A percentile compares a stretch with the other conserved stretches of the same genome.
These are phyloP conservation scores for Globisporangium abappressorium DNA, from an alignment of 352 stramenopile genomes.

Conservation along the genomic window DNA sequence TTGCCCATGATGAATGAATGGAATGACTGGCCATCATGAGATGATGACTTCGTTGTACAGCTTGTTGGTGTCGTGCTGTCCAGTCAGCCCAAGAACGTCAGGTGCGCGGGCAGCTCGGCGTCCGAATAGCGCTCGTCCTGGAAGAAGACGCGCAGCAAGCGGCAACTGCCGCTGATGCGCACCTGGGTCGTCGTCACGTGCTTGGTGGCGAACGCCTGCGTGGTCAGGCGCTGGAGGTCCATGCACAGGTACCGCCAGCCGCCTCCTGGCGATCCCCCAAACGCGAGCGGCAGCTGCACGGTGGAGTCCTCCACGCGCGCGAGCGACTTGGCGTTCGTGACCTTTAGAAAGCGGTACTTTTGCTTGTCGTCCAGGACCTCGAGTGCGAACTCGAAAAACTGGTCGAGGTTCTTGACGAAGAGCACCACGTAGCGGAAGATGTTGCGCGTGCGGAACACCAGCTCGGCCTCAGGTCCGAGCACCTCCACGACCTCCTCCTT, in stretches of 20 bases:
- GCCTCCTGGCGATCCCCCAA: constrained; percentile 30
- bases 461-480: constrained; percentile 56
- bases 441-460: constrained; percentile 63
- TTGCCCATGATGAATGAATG: constrained; percentile 3
- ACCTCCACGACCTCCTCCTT: constrained; percentile 81
- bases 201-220: constrained; percentile 63
- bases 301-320: constrained; percentile 44
- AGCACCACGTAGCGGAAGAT: constrained; percentile 82
- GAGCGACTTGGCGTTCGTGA: constrained; percentile 73
- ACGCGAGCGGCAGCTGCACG: constrained; percentile 64
- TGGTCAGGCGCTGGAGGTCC: constrained; percentile 68
- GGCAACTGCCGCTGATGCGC: constrained; percentile 58
- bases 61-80: not conserved
- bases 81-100: constrained; percentile 61
- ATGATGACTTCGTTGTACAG: not conserved
- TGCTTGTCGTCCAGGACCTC: constrained; percentile 70
- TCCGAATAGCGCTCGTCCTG: constrained; percentile 78
- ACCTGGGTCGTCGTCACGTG: constrained; percentile 74
- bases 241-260: constrained; percentile 77
- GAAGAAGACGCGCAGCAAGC: constrained; percentile 75
- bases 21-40: not conserved
- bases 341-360: constrained; percentile 50
- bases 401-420: constrained; percentile 78
- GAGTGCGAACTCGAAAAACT: constrained; percentile 71
- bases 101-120: constrained; percentile 52